Percentiles rank a stretch among this genome's conserved stretches.
phyloP scores from a whole-genome alignment of 805 yeast genomes.

The Lipomyces yamanashiensis region DNA sequence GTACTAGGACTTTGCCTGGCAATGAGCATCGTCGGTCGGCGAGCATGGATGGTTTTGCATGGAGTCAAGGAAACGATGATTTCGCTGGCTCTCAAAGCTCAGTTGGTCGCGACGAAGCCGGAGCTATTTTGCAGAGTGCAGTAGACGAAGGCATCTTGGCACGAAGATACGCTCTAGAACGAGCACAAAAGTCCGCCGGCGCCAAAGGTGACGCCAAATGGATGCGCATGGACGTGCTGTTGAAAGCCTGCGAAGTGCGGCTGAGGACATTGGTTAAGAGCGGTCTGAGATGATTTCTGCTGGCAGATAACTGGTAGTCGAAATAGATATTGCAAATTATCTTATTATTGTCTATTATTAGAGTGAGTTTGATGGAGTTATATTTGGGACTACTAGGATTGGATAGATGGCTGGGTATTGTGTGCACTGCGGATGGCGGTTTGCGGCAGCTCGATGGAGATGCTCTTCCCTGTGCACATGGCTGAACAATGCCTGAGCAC shows the following conservation, averaged over 20 bases:
- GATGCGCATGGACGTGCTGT: conserved; percentile 3
- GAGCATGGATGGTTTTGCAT: background rate
- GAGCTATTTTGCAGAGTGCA: background rate
- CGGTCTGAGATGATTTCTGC: background rate
- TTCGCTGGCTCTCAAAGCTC: background rate
- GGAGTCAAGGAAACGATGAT: conserved; percentile 1
- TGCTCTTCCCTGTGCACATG: too few relatives aligned
- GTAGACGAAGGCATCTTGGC: background rate
- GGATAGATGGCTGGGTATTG: background rate
- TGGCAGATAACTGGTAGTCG: background rate
- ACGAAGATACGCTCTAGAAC: background rate
- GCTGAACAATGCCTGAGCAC: too few relatives aligned
- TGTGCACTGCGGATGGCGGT: too few relatives aligned
- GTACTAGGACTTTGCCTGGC: conserved; percentile 5
- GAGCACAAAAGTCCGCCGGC: background rate
- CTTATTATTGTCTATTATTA: too few relatives aligned
- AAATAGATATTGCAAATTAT: background rate
- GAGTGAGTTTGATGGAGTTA: background rate
- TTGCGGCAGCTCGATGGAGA: too few relatives aligned
- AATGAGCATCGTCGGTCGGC: background rate
- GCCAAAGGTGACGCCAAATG: background rate
- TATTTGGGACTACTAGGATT: background rate
- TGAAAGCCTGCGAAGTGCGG: conserved; percentile 16
- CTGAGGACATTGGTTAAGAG: conserved; percentile 4
- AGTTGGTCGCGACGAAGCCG: too few relatives aligned